A percentile compares a stretch with the other conserved stretches of the same genome.
Evolutionary conservation across 768 basidiomycete species (phyloP).

Genomic region (Hebeloma cylindrosporum): DNA sequence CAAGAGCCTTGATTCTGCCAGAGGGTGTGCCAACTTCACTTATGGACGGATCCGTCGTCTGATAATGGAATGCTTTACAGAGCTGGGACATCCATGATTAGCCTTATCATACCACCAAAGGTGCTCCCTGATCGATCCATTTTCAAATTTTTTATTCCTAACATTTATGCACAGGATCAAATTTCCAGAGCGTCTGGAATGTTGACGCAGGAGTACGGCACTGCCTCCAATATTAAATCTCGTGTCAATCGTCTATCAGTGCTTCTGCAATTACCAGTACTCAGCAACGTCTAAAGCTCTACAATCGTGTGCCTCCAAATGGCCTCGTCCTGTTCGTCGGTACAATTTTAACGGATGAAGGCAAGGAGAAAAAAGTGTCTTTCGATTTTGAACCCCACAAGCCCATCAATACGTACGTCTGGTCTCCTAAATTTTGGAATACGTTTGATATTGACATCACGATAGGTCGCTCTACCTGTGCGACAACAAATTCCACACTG

Average conservation of each 20-base stretch:
- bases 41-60: conserved; percentile 21
- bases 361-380: conserved; percentile 98
- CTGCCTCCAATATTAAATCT: conserved; percentile 99
- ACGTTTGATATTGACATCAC: conserved; percentile 1
- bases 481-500: conserved; percentile 99
- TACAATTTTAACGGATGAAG: conserved; percentile 96
- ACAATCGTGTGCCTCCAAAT: conserved; percentile 94
- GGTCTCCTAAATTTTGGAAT: not conserved
- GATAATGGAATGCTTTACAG: conserved; percentile 36
- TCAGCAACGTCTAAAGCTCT: conserved; percentile 95
- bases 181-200: conserved; percentile 92
- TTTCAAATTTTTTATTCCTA: conserved; percentile 12
- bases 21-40: conserved; percentile 56
- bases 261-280: conserved; percentile 96
- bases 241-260: conserved; percentile 98
- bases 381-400: conserved; percentile 99
- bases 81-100: conserved; percentile 99
- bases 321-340: conserved; percentile 98
- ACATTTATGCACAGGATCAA: conserved; percentile 61
- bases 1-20: conserved; percentile 92
- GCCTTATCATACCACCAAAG: conserved; percentile 94
- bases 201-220: conserved; percentile 98
- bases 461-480: conserved; percentile 93
- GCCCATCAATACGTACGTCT: conserved; percentile 92
- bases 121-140: conserved; percentile 38